These are phyloP conservation scores for Saccharomycopsis microspora DNA, from an alignment of 805 yeast species.

Conservation along the genomic window DNA sequence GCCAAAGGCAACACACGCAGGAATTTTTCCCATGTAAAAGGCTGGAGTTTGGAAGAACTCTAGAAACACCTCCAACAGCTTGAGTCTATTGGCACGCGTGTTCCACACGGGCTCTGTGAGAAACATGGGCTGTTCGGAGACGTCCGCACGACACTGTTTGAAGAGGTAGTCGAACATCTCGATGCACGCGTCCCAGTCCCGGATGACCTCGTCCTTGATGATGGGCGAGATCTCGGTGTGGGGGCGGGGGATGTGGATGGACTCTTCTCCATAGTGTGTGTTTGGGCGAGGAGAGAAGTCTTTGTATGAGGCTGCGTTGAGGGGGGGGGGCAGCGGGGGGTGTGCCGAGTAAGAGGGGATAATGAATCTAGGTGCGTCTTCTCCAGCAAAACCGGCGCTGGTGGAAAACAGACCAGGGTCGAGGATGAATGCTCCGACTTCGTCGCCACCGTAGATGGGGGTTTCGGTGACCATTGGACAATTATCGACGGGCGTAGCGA, in stretches of 20 bases:
- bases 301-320: background rate
- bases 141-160: constrained; percentile 37
- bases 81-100: constrained; percentile 49
- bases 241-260: constrained; percentile 40
- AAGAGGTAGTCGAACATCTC: constrained; percentile 63
- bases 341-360: constrained; percentile 48
- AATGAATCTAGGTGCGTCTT: constrained; percentile 66
- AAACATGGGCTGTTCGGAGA: constrained; percentile 61
- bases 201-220: constrained; percentile 47
- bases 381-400: constrained; percentile 86
- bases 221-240: constrained; percentile 44
- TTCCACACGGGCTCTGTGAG: constrained; percentile 88
- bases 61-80: constrained; percentile 58
- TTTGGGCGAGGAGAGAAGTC: constrained; percentile 16
- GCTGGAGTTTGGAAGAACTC: constrained; percentile 71
- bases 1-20: constrained; percentile 84
- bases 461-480: background rate
- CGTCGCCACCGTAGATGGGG: constrained; percentile 50
- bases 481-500: too few species aligned
- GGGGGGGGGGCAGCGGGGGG: too few species aligned
- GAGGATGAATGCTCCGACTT: constrained; percentile 79
- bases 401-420: constrained; percentile 86
- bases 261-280: constrained; percentile 28
- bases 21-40: constrained; percentile 65
- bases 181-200: constrained; percentile 79